These are phyloP conservation scores for Fusarium globosum DNA, from an alignment of 2,329 filamentous ascomycete genomes.

Conservation along the genomic window DNA sequence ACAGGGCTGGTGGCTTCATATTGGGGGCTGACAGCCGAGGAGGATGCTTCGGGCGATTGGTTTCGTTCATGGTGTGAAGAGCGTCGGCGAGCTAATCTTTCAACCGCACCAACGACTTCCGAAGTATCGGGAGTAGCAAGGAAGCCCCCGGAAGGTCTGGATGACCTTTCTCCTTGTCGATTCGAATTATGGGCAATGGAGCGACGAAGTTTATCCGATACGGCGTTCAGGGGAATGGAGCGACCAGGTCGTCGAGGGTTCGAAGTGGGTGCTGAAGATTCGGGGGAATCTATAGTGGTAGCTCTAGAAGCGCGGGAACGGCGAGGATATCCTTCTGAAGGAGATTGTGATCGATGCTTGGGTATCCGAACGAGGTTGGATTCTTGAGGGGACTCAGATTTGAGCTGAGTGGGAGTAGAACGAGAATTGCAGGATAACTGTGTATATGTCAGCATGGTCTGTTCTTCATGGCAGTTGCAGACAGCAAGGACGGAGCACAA, in stretches of 20 bases:
- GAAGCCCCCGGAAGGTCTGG: slow-evolving; percentile 47
- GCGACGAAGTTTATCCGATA: slow-evolving; percentile 52
- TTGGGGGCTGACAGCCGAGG: slow-evolving; percentile 51
- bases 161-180: slow-evolving; percentile 43
- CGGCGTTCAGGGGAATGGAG: slow-evolving; percentile 45
- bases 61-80: slow-evolving; percentile 55
- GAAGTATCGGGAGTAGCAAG: slow-evolving; percentile 70
- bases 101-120: slow-evolving; percentile 52
- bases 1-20: slow-evolving; percentile 64
- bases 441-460: slow-evolving; percentile 13
- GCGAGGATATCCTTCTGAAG: slow-evolving; percentile 49
- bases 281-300: slow-evolving; percentile 47
- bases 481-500: neutral
- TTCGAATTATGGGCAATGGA: slow-evolving; percentile 47
- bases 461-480: neutral
- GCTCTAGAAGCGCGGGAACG: slow-evolving; percentile 46
- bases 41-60: slow-evolving; percentile 59
- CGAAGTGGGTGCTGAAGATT: slow-evolving; percentile 34
- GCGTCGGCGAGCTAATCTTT: slow-evolving; percentile 55
- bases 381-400: slow-evolving; percentile 45
- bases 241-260: slow-evolving; percentile 44
- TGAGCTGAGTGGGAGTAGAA: slow-evolving; percentile 44
- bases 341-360: slow-evolving; percentile 49
- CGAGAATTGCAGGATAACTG: slow-evolving; percentile 37
- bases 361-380: slow-evolving; percentile 44